Conservation (phyloP, 2,329 filamentous ascomycete genomes). For the Tolypocladium cylindrosporum region DNA sequence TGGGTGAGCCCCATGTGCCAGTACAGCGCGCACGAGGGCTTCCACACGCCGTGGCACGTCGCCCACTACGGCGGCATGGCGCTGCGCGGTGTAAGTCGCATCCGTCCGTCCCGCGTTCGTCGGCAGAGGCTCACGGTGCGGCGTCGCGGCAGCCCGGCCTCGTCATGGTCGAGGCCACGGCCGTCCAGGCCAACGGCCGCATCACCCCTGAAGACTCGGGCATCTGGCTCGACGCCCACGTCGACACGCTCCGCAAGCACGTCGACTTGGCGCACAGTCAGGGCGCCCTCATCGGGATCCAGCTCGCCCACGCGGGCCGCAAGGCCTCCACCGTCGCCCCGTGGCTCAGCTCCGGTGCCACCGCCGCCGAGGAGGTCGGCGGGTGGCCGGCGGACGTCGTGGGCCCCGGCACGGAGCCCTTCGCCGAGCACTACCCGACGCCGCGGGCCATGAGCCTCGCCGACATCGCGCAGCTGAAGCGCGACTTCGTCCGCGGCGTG, state of each 20-base stretch:
- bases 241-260: slow-evolving; percentile 45
- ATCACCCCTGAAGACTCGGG: slow-evolving; percentile 63
- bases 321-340: slow-evolving; percentile 46
- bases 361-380: slow-evolving; percentile 36
- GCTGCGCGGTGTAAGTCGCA: slow-evolving; percentile 43
- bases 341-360: slow-evolving; percentile 51
- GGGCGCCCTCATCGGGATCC: slow-evolving; percentile 57
- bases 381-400: slow-evolving; percentile 45
- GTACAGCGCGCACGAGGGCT: slow-evolving; percentile 38
- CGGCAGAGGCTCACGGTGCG: neutral
- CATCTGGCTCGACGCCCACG: slow-evolving; percentile 62
- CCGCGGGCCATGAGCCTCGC: slow-evolving; percentile 55
- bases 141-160: slow-evolving; percentile 38
- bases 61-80: slow-evolving; percentile 65
- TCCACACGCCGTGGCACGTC: slow-evolving; percentile 62
- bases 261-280: slow-evolving; percentile 50
- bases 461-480: slow-evolving; percentile 57
- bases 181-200: slow-evolving; percentile 56
- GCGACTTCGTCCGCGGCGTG: slow-evolving; percentile 44
- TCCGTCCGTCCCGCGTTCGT: neutral
- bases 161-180: slow-evolving; percentile 58
- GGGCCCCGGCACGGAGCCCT: slow-evolving; percentile 39
- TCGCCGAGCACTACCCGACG: slow-evolving; percentile 43
- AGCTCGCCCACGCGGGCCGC: slow-evolving; percentile 65
- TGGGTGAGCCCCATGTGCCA: slow-evolving; percentile 37